phyloP scores from a whole-genome alignment of 345 rosid species.

The Dovyalis caffra region DNA sequence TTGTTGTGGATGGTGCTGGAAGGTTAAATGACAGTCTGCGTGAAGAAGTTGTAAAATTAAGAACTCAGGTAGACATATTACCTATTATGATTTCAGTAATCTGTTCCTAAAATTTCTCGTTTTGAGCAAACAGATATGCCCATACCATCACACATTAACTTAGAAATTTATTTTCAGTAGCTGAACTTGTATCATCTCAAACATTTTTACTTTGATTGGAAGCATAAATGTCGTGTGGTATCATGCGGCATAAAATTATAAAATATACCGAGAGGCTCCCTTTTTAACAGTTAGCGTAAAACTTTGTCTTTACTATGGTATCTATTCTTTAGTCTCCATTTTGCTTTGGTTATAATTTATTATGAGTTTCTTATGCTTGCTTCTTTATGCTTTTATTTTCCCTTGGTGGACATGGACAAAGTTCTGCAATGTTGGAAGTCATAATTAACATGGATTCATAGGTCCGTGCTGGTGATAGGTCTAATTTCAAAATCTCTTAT shows the following conservation, averaged over 20 bases:
- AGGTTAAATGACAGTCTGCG: constrained; percentile 36
- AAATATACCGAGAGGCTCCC: neutral
- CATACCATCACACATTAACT: neutral
- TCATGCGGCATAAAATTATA: neutral
- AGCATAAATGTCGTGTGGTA: neutral
- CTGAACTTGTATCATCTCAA: neutral
- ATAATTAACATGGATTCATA: neutral
- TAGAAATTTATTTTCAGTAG: neutral
- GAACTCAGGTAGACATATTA: constrained; percentile 46
- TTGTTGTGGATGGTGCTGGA: constrained; percentile 43
- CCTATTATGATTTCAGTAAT: neutral
- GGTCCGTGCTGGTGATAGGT: neutral
- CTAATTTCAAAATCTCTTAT: neutral
- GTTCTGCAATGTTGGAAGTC: neutral
- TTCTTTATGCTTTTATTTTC: neutral
- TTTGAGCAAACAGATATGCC: neutral
- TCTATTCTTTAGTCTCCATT: neutral
- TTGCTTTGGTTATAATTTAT: neutral
- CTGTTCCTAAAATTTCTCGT: neutral
- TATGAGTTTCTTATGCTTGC: neutral
- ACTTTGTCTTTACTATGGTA: neutral
- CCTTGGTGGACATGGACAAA: neutral
- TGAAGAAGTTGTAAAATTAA: constrained; percentile 54
- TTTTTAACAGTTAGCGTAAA: neutral
- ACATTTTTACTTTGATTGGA: neutral